Percentiles rank a stretch among this genome's conserved stretches.
phyloP scores from a whole-genome alignment of 805 yeast species.

The Saturnispora serradocipensis region DNA sequence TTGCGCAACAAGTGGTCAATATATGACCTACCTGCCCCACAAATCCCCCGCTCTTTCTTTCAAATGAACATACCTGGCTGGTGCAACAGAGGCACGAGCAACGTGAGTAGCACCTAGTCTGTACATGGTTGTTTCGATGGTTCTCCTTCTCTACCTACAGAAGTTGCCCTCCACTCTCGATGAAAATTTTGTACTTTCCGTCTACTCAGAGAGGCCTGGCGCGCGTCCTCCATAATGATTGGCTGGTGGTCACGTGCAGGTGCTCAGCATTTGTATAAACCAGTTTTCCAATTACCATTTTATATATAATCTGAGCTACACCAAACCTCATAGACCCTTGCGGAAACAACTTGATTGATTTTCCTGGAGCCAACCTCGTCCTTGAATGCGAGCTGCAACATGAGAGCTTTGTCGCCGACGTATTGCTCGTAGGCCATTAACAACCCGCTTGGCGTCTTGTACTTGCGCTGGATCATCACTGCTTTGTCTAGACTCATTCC shows the following conservation, averaged over 20 bases:
- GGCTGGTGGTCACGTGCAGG: slow-evolving; percentile 3
- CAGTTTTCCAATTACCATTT: background rate
- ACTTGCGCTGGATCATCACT: slow-evolving; percentile 56
- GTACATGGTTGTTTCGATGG: slow-evolving; percentile 31
- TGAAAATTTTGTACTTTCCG: background rate
- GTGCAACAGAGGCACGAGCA: slow-evolving; percentile 39
- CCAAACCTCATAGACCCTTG: slow-evolving; percentile 49
- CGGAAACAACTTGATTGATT: slow-evolving; percentile 43
- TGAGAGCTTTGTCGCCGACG: slow-evolving; percentile 24
- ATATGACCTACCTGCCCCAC: background rate
- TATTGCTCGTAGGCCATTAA: slow-evolving; percentile 35
- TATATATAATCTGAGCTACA: slow-evolving; percentile 17
- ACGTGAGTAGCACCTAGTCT: slow-evolving; percentile 45
- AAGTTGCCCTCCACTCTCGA: background rate
- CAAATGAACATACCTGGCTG: slow-evolving; percentile 37
- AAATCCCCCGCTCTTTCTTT: background rate
- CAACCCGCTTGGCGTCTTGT: slow-evolving; percentile 60
- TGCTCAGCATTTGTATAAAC: slow-evolving; percentile 6
- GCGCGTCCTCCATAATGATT: slow-evolving; percentile 1
- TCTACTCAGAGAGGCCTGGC: background rate
- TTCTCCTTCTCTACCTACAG: background rate
- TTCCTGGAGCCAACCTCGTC: slow-evolving; percentile 42
- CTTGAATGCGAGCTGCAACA: slow-evolving; percentile 25
- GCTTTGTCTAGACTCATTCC: slow-evolving; percentile 89
- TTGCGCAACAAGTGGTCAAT: background rate